Base-by-base conservation (phyloP, 1,139 yeast species). In the Kluyveromyces sp. region DNA sequence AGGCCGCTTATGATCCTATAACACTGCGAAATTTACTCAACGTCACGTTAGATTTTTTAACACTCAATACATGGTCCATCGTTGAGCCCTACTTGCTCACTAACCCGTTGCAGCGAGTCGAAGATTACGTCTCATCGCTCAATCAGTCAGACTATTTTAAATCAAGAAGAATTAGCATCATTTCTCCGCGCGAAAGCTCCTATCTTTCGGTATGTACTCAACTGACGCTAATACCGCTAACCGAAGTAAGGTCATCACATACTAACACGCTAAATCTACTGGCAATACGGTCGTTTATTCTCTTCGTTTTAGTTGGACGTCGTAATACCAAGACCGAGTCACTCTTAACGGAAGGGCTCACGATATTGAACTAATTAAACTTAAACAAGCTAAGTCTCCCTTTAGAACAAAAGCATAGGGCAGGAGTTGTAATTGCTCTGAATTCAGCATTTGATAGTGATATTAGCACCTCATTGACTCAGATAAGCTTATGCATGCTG, bases 151-250 rank as follows among this genome's bases (percentile, higher is more conserved):
- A 62, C 6, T 46, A 32, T 15, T 50, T 65, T 25, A 48, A 51
- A 26, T 47, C 51, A 1, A 51, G 60, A 20, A 61, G 65, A 1
- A 56, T 82, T 2, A 52, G 53, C 40, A 50, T 84, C 12, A 70
- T 83, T 0, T 69, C 78, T 1, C 85, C 85, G 1, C 55, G 75
- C 36, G 54, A 68, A 39, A 70, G 78, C 12, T 94, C 81, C 0
- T 83, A 73, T 57, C 61, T 83, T n/a, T 80, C 87, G 2, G 71
- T 76, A 61, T 55, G 75, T 66, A 51, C 25, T 7, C 30, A 30
- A 18, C 22, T 12, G 26, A 25, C n/a, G 2, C 9, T 3, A 13
- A 2, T 25, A 17, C 13, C 11, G 22, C 29, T n/a, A 25, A n/a
- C 9, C 2, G 15, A 1, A 3, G 3, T 13, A 25, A 11, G 16